These are phyloP conservation scores for Artemisia argyi DNA, from an alignment of 129 eudicot genomes.

Conservation along the genomic window DNA sequence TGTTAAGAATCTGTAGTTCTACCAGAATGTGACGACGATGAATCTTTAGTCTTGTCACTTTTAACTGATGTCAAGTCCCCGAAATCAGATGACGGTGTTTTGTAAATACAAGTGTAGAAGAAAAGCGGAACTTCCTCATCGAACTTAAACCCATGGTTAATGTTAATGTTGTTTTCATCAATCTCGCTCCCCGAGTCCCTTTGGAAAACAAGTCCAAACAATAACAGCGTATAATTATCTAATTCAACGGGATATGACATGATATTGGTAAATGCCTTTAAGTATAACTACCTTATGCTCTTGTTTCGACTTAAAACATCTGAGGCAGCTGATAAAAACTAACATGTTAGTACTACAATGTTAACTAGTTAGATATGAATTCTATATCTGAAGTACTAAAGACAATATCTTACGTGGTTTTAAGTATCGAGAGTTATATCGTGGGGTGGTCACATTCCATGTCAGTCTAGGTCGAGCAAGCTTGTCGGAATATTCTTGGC, in stretches of 20 bases:
- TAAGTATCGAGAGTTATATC: constrained; percentile 56
- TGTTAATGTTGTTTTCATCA: constrained; percentile 4
- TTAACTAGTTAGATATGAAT: not conserved
- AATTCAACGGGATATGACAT: not conserved
- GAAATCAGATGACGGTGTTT: constrained; percentile 26
- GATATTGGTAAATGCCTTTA: not conserved
- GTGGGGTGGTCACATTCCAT: constrained; percentile 44
- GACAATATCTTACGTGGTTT: constrained; percentile 35
- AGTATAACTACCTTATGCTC: constrained; percentile 19
- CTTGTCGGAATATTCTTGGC: constrained; percentile 58
- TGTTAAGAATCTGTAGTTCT: not conserved
- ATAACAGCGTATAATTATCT: not conserved
- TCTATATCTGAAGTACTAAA: not conserved
- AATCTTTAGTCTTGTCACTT: not conserved
- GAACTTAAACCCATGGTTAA: constrained; percentile 28
- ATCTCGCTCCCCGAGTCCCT: constrained; percentile 27
- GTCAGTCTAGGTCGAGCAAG: constrained; percentile 42
- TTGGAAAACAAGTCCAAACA: not conserved
- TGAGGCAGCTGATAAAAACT: constrained; percentile 17
- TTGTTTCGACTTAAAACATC: constrained; percentile 26
- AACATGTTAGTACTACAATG: not conserved
- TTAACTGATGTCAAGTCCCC: constrained; percentile 20
- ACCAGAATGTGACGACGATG: constrained; percentile 43
- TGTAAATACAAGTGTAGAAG: constrained; percentile 46
- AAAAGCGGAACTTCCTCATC: constrained; percentile 46